phyloP scores from a whole-genome alignment of 83 land plant species.

The Thuja plicata region DNA sequence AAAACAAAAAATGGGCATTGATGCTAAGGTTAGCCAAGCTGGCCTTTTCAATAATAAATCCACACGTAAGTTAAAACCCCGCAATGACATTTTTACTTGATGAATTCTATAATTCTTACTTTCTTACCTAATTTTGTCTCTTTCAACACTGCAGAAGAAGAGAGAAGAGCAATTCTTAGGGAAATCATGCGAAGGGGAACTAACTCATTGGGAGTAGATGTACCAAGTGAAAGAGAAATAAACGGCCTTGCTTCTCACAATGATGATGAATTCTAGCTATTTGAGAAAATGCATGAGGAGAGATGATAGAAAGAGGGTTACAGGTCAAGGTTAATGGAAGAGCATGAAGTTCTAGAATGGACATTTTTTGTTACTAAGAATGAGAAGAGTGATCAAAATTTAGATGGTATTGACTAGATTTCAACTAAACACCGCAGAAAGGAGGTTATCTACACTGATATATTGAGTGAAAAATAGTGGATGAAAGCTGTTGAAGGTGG shows the following conservation, averaged over 20 bases:
- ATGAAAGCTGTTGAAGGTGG: conserved; percentile 89
- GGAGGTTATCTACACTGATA: conserved; percentile 80
- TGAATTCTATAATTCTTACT: background rate
- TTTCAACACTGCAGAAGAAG: conserved; percentile 66
- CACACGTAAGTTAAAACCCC: conserved; percentile 46
- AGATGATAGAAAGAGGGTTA: conserved; percentile 83
- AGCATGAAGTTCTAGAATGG: conserved; percentile 97
- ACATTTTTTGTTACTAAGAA: conserved; percentile 44
- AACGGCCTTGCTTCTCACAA: conserved; percentile 87
- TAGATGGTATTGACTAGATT: conserved; percentile 15
- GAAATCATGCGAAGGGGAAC: conserved; percentile 96
- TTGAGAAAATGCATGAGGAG: conserved; percentile 97
- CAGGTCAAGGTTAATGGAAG: conserved; percentile 87
- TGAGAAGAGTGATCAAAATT: conserved; percentile 24
- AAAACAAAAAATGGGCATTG: conserved; percentile 99
- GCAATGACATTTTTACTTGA: background rate
- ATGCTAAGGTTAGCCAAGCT: conserved; percentile 97
- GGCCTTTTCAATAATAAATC: conserved; percentile 97
- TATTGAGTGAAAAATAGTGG: conserved; percentile 86
- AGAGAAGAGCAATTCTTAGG: conserved; percentile 87
- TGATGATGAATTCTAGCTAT: conserved; percentile 83
- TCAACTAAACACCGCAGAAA: conserved; percentile 76
- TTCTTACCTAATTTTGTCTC: background rate
- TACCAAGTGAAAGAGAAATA: conserved; percentile 97
- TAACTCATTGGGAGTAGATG: conserved; percentile 82